Evolutionary conservation across 441 rosid genomes (phyloP).

Genomic region (Metrosideros polymorpha): DNA sequence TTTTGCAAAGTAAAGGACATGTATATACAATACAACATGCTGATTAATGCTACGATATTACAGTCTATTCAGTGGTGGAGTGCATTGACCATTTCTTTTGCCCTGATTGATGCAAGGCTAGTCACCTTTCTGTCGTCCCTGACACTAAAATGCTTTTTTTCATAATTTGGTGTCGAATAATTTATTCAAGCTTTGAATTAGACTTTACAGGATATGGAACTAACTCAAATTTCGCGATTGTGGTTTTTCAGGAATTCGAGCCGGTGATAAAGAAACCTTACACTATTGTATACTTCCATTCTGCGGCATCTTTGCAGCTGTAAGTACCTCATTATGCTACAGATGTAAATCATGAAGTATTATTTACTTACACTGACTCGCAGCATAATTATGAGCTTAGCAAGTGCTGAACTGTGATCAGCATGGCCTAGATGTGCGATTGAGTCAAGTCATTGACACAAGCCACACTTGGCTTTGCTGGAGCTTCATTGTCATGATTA

Average conservation of each 20-base stretch:
- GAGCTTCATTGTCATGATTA: background rate
- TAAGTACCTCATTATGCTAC: conserved; percentile 29
- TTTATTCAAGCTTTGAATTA: background rate
- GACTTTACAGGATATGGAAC: background rate
- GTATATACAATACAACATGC: background rate
- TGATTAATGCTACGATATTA: background rate
- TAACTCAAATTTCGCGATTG: background rate
- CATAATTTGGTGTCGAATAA: background rate
- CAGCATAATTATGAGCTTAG: background rate
- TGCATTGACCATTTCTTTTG: background rate
- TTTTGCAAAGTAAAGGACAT: background rate
- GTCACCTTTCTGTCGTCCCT: background rate
- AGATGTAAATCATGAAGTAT: background rate
- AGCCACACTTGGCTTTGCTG: background rate
- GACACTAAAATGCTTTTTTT: background rate
- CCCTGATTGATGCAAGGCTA: background rate
- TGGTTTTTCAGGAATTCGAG: conserved; percentile 82
- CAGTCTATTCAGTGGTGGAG: background rate
- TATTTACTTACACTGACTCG: background rate
- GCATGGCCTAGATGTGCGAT: background rate
- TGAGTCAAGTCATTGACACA: background rate
- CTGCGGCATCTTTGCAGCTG: conserved; percentile 95
- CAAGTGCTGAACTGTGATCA: background rate
- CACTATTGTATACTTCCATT: conserved; percentile 86
- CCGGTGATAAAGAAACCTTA: conserved; percentile 93